A percentile compares a stretch with the other conserved stretches of the same genome.
Conservation (phyloP, 345 rosid genomes). For the Populus davidiana region DNA sequence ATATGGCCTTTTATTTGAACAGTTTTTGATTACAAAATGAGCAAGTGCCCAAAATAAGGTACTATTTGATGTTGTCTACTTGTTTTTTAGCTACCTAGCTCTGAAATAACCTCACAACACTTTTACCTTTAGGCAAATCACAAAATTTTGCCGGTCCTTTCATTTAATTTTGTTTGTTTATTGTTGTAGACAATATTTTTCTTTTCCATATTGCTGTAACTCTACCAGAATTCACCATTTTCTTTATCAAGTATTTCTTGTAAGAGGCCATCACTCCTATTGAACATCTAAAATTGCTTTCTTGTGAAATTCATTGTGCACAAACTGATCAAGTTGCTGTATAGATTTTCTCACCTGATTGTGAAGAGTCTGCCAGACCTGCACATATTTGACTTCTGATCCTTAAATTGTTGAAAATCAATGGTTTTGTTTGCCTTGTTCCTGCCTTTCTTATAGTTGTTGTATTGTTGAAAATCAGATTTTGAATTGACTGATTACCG, state of each 20-base stretch:
- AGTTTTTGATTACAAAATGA: not conserved
- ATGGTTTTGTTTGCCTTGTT: not conserved
- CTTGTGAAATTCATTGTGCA: not conserved
- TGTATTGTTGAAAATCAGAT: not conserved
- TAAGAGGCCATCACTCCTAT: not conserved
- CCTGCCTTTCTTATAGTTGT: not conserved
- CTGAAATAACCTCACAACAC: not conserved
- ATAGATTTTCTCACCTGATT: not conserved
- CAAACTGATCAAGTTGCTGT: not conserved
- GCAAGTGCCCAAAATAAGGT: not conserved
- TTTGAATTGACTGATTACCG: not conserved
- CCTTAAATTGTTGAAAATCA: not conserved
- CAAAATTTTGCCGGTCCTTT: not conserved
- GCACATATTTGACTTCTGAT: not conserved
- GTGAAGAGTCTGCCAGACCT: not conserved
- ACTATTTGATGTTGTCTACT: not conserved
- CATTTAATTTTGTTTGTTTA: not conserved
- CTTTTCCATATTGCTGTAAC: not conserved
- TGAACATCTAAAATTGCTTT: not conserved
- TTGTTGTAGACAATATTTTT: not conserved
- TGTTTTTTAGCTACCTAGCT: not conserved
- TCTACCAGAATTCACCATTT: not conserved
- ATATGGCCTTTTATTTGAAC: not conserved
- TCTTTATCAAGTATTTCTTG: not conserved
- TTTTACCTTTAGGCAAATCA: not conserved